These are phyloP conservation scores for Hyphodiscus hymeniophilus DNA, from an alignment of 495 filamentous ascomycete genomes.

Conservation along the genomic window DNA sequence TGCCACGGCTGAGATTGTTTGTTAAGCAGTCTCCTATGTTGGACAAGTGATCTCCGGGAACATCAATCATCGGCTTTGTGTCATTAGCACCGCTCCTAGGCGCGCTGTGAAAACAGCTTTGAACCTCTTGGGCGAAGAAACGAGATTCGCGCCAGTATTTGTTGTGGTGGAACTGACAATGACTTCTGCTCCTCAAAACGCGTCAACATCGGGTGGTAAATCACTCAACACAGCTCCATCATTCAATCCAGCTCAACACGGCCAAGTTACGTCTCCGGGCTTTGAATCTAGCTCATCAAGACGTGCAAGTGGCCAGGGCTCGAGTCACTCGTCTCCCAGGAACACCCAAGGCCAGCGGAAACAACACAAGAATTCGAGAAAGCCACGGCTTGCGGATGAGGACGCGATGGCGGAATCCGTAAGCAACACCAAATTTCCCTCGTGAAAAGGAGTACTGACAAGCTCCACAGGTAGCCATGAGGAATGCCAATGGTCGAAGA, in stretches of 20 bases:
- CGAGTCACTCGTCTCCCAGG: conserved; percentile 45
- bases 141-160: too few species aligned
- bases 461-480: conserved; percentile 61
- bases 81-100: too few species aligned
- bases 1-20: too few species aligned
- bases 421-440: conserved; percentile 26
- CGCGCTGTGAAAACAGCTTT: too few species aligned
- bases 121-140: too few species aligned
- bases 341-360: conserved; percentile 69
- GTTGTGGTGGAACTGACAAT: conserved; percentile 13
- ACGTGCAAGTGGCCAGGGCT: conserved; percentile 47
- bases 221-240: conserved; percentile 16
- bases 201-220: conserved; percentile 20
- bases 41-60: too few species aligned
- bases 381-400: conserved; percentile 47
- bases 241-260: conserved; percentile 20
- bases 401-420: conserved; percentile 78
- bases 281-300: conserved; percentile 56
- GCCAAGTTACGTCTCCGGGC: conserved; percentile 25
- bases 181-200: conserved; percentile 22
- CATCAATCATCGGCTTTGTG: too few species aligned
- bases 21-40: too few species aligned
- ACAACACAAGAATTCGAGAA: conserved; percentile 56
- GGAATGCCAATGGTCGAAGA: conserved; percentile 73
- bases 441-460: too few species aligned